Evolutionary conservation across 495 filamentous ascomycete genomes (phyloP), one percentile per base, ranked within the genome.

Genomic region (Sabuloglossum arenarium): DNA sequence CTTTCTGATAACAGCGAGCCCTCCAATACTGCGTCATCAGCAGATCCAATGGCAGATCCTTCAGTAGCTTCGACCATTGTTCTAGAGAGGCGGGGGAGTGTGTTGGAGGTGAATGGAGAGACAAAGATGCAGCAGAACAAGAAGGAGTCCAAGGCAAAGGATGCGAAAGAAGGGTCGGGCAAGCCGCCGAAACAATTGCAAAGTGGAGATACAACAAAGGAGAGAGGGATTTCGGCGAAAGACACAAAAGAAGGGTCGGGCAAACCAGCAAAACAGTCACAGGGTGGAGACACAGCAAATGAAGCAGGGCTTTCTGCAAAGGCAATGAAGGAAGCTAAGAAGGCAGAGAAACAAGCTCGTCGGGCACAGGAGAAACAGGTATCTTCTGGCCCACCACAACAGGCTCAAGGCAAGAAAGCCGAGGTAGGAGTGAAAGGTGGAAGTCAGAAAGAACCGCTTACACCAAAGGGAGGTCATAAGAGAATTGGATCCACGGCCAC

Each of bases 291-390:
- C 29, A 16, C 24, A 29, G 52, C 8, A 27, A 42, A 53, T 54
- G 60, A 55, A 53, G 49, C 34, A 29, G 43, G 25, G 32, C 42
- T 56, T 12, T 59, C 64, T 0, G 42, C 49, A 24, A 62, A 61
- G 21, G 64, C 64, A 60, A 28, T 62, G 51, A 66, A 66, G 49
- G 64, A 64, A 52, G 34, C 53, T 31, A 55, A 53, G 24, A 52
- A 63, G 30, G 64, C 61, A 6, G 64, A 66, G 56, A 65, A 63
- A 42, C 76, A 77, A 52, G 84, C 83, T 30, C 74, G 81, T 57
- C 75, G 88, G 63, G 84, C 79, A 23, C 74, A 80, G 63, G 75
- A 66, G 63, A 76, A 79, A 69, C 69, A 69, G 60, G 62, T 74
- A 67, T 61, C 70, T 65, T 54, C 64, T 67, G 59, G 67, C 64